These are phyloP conservation scores for Microsporum canis DNA, from an alignment of 2,329 filamentous ascomycete genomes.

Conservation along the genomic window DNA sequence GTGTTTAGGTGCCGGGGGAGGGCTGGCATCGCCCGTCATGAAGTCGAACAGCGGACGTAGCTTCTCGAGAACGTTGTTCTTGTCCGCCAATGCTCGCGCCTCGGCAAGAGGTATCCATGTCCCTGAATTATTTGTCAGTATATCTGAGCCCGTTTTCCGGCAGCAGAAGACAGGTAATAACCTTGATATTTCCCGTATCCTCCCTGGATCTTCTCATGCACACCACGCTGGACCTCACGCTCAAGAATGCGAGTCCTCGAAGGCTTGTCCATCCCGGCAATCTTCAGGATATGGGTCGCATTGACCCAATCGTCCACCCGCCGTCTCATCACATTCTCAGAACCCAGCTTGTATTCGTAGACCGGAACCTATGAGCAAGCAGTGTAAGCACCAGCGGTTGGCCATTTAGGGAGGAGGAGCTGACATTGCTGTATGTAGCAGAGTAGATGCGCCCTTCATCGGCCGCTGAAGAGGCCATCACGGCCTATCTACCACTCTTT, in stretches of 20 bases:
- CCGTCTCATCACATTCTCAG: constrained; percentile 91
- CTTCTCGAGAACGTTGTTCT: constrained; percentile 77
- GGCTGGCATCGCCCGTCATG: constrained; percentile 70
- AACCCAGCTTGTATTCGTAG: constrained; percentile 80
- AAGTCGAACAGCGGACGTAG: constrained; percentile 83
- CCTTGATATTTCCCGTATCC: constrained; percentile 98
- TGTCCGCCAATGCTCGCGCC: constrained; percentile 68
- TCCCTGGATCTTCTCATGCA: constrained; percentile 95
- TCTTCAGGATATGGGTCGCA: constrained; percentile 96
- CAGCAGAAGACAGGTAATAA: constrained; percentile 22
- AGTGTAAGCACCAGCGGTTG: constrained; percentile 1
- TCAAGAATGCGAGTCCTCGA: constrained; percentile 89
- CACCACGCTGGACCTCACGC: constrained; percentile 89
- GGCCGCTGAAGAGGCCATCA: constrained; percentile 25
- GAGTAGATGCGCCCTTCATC: constrained; percentile 45
- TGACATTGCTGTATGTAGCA: constrained; percentile 54
- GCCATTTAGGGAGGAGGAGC: constrained; percentile 14
- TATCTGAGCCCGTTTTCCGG: not conserved
- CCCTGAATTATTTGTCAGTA: constrained; percentile 39
- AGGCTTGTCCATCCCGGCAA: constrained; percentile 94
- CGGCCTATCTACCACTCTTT: not conserved
- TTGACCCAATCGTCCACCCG: constrained; percentile 96
- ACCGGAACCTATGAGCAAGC: constrained; percentile 62
- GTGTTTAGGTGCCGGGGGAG: constrained; percentile 88
- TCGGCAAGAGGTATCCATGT: constrained; percentile 90